These are phyloP conservation scores for Trichosporon inkin DNA, from an alignment of 1,284 basidiomycete species.

Conservation along the genomic window DNA sequence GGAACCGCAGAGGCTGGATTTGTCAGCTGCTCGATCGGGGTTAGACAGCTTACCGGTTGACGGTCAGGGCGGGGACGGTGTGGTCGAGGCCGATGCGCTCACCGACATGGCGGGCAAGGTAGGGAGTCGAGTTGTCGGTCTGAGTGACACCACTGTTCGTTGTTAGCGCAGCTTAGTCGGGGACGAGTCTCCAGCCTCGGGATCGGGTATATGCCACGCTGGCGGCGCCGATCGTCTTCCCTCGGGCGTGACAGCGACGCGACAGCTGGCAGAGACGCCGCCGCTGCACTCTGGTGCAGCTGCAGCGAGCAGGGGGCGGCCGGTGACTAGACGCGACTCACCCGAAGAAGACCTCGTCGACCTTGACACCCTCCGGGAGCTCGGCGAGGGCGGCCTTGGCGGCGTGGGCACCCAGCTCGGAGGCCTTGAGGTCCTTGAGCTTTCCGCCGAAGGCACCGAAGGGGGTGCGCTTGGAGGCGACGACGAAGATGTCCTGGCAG, in stretches of 20 bases:
- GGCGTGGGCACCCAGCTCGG: constrained; percentile 55
- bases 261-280: too few species aligned
- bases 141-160: constrained; percentile 49
- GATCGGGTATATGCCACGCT: background rate
- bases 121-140: constrained; percentile 54
- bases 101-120: constrained; percentile 57
- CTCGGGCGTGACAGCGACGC: background rate
- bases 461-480: constrained; percentile 52
- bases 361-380: constrained; percentile 50
- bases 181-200: background rate
- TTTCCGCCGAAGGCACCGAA: constrained; percentile 58
- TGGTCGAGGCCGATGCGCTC: constrained; percentile 54
- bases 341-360: constrained; percentile 55
- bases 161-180: background rate
- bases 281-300: too few species aligned
- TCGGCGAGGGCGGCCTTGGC: constrained; percentile 55
- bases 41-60: constrained; percentile 51
- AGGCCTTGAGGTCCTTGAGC: constrained; percentile 51
- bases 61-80: constrained; percentile 55
- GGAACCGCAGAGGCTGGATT: constrained; percentile 54
- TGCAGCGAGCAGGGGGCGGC: too few species aligned
- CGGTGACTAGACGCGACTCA: constrained; percentile 24
- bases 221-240: background rate
- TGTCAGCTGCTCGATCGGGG: background rate
- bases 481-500: constrained; percentile 41